Base-by-base conservation (phyloP, 306 rosid genomes). In the Cucurbita maxima region DNA sequence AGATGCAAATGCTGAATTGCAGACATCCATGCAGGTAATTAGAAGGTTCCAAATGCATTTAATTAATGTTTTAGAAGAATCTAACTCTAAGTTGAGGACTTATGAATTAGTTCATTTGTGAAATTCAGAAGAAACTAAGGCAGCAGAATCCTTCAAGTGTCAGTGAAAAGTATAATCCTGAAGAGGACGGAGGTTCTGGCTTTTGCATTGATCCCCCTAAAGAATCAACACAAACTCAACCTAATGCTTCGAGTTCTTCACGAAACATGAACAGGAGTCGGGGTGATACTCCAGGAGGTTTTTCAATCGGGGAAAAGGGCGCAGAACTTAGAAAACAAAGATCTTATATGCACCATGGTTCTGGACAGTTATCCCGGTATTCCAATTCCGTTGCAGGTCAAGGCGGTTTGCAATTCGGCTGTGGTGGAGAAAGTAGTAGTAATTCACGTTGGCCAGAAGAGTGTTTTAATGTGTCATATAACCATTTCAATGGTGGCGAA, bases 401-500 rank as follows among this genome's bases (percentile, higher is more conserved):
- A 67, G 84, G 86, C 67, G 86, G 64, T 76, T 88, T 83, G 15
- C 76, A 34, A 58, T 83, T 86, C 60, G 88, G 77, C 48, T 77
- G 83, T 61, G 57, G 77, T 71, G 81, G 80, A 47, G 76, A 84
- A 72, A 76, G 77, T 77, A 68, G 80, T 73, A 77, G 67, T 79
- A 84, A 81, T 76, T 81, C 85, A 13, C 76, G 82, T 61, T 88
- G 96, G 97, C 84, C 76, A 58, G 88, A 73, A 77, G 86, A 87
- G 54, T 80, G 77, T 18, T 78, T 77, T 57, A 81, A 76, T 50
- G 70, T 43, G 57, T 82, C 81, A 79, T 81, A 78, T 77, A 79
- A 71, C 66, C 87, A 83, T 63, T 75, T 81, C 15, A 83, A 75
- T 69, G 85, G 82, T 38, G 76, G 80, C 38, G 87, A 82, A 43